A percentile compares a stretch with the other conserved stretches of the same genome.
These are phyloP conservation scores for Tulasnella sp. DNA, from an alignment of 768 basidiomycete genomes.

Conservation along the genomic window DNA sequence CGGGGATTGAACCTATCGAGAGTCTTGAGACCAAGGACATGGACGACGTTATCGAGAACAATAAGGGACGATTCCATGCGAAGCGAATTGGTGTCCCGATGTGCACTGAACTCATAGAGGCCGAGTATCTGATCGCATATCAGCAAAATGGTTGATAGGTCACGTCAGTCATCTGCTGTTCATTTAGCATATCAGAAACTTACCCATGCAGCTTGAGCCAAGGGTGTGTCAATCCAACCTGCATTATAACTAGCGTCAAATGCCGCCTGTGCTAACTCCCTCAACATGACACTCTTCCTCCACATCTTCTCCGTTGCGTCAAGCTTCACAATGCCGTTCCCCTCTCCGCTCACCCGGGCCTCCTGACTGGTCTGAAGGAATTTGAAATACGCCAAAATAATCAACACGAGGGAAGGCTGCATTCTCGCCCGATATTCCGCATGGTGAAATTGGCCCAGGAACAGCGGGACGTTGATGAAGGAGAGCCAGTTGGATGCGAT, in stretches of 20 bases:
- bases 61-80: neutral
- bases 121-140: conserved; percentile 11
- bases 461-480: conserved; percentile 18
- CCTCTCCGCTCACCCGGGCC: neutral
- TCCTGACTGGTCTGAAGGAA: conserved; percentile 12
- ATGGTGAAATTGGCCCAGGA: conserved; percentile 13
- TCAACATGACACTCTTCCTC: neutral
- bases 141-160: too few species aligned
- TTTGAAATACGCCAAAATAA: conserved; percentile 12
- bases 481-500: conserved; percentile 13
- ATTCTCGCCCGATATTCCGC: conserved; percentile 4
- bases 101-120: conserved; percentile 13
- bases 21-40: conserved; percentile 3
- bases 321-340: too few species aligned
- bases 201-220: conserved; percentile 15
- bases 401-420: conserved; percentile 13
- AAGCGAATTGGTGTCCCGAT: neutral
- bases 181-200: too few species aligned
- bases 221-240: neutral
- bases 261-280: conserved; percentile 5
- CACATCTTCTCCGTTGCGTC: too few species aligned
- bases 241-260: conserved; percentile 2
- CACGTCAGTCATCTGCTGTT: too few species aligned
- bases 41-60: conserved; percentile 12
- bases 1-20: conserved; percentile 14